A percentile compares a stretch with the other conserved stretches of the same genome.
phyloP scores from a whole-genome alignment of 2,329 filamentous ascomycete species.

The Xylariaceae sp. region DNA sequence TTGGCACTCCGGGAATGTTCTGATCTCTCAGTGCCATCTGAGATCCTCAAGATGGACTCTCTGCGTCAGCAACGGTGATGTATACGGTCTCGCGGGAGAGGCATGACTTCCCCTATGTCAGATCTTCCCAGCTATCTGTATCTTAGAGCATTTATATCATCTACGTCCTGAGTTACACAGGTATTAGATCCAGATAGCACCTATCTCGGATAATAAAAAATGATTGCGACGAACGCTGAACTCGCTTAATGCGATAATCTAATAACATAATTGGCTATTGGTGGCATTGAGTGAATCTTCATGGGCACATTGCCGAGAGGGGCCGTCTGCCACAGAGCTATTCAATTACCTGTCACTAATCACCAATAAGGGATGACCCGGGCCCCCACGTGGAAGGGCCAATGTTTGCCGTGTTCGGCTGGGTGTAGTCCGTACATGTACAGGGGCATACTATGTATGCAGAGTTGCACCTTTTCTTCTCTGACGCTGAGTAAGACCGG shows the following conservation, averaged over 20 bases:
- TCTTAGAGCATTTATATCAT: constrained; percentile 3
- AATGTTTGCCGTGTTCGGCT: neutral
- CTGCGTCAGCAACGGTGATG: no score
- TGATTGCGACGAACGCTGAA: no score
- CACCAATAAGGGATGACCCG: constrained; percentile 12
- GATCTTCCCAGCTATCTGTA: constrained; percentile 3
- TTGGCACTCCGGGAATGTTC: constrained; percentile 2
- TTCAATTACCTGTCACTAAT: no score
- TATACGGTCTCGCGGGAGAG: no score
- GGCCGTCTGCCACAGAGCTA: neutral
- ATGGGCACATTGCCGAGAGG: constrained; percentile 9
- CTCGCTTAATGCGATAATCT: no score
- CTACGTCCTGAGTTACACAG: neutral
- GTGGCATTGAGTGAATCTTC: no score
- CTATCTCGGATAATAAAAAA: no score
- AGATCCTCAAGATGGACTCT: constrained; percentile 8
- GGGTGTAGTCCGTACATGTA: neutral
- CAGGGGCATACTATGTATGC: no score
- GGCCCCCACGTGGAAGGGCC: constrained; percentile 19
- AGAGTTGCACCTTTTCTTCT: no score
- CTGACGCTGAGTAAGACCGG: neutral
- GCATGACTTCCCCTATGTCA: no score
- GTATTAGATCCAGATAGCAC: neutral
- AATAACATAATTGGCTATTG: no score
- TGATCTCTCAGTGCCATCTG: constrained; percentile 13